These are phyloP conservation scores for Camellia granthamiana DNA, from an alignment of 148 eudicot genomes.

Conservation along the genomic window DNA sequence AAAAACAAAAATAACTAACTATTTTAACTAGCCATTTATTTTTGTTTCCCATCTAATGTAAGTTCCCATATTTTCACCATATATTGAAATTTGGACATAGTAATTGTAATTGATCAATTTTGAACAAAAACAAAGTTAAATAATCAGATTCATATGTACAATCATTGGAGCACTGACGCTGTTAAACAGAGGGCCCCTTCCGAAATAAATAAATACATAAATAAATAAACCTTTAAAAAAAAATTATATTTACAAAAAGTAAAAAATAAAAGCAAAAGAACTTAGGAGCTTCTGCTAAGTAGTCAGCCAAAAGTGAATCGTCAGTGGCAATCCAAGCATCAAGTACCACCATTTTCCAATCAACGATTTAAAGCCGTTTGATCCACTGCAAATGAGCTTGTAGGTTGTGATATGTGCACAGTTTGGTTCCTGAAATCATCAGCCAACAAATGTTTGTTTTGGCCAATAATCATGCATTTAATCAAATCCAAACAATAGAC, in stretches of 20 bases:
- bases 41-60: too few relatives aligned
- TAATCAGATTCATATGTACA: neutral
- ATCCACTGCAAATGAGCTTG: constrained; percentile 51
- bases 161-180: neutral
- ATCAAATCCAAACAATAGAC: neutral
- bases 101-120: too few relatives aligned
- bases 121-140: neutral
- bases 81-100: neutral
- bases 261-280: neutral
- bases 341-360: constrained; percentile 29
- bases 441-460: neutral
- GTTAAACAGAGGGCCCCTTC: neutral
- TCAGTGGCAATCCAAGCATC: constrained; percentile 22
- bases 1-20: too few relatives aligned
- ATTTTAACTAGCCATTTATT: too few relatives aligned
- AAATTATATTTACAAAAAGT: too few relatives aligned
- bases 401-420: constrained; percentile 51
- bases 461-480: neutral
- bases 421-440: constrained; percentile 38
- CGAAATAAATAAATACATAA: neutral
- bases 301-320: constrained; percentile 14
- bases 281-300: neutral
- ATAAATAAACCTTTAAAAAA: neutral
- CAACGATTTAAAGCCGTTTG: constrained; percentile 25
- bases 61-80: too few relatives aligned